A percentile compares a stretch with the other conserved stretches of the same genome.
phyloP scores from a whole-genome alignment of 345 rosid genomes.

The Stellera chamaejasme region DNA sequence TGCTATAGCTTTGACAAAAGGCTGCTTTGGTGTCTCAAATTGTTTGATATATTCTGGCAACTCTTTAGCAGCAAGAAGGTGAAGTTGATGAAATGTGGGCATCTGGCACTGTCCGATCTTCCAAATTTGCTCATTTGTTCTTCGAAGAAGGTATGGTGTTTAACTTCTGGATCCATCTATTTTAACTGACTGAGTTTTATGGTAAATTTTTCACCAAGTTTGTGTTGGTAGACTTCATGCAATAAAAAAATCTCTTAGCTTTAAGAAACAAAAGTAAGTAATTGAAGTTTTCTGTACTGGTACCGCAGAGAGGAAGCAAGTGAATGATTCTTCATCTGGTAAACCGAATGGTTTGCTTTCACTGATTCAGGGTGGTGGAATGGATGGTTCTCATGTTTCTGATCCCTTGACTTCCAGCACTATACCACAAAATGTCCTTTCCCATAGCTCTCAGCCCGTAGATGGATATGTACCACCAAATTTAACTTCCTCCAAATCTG shows the following conservation, averaged over 20 bases:
- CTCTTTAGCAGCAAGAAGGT: slow-evolving; percentile 36
- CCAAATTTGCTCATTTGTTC: slow-evolving; percentile 88
- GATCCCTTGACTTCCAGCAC: slow-evolving; percentile 30
- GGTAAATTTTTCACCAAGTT: no score
- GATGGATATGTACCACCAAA: slow-evolving; percentile 22
- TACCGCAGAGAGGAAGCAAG: slow-evolving; percentile 63
- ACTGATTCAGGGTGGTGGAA: slow-evolving; percentile 67
- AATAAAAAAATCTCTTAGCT: background rate
- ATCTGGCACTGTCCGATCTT: slow-evolving; percentile 45
- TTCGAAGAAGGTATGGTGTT: slow-evolving; percentile 64
- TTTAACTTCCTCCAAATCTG: slow-evolving; percentile 14
- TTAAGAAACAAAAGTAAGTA: background rate
- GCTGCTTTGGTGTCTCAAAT: no score
- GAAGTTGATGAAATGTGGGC: slow-evolving; percentile 40
- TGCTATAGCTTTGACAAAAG: slow-evolving; percentile 5
- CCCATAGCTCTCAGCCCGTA: slow-evolving; percentile 28
- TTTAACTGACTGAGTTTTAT: background rate
- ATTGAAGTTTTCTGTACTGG: slow-evolving; percentile 5
- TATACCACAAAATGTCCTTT: slow-evolving; percentile 20
- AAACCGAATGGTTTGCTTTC: slow-evolving; percentile 60
- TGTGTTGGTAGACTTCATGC: no score
- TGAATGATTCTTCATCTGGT: slow-evolving; percentile 30
- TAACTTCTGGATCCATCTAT: slow-evolving; percentile 2
- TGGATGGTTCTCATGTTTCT: slow-evolving; percentile 30
- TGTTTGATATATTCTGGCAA: slow-evolving; percentile 12